Evolutionary conservation across 306 rosid genomes (phyloP).

Genomic region (Quercus agrifolia): DNA sequence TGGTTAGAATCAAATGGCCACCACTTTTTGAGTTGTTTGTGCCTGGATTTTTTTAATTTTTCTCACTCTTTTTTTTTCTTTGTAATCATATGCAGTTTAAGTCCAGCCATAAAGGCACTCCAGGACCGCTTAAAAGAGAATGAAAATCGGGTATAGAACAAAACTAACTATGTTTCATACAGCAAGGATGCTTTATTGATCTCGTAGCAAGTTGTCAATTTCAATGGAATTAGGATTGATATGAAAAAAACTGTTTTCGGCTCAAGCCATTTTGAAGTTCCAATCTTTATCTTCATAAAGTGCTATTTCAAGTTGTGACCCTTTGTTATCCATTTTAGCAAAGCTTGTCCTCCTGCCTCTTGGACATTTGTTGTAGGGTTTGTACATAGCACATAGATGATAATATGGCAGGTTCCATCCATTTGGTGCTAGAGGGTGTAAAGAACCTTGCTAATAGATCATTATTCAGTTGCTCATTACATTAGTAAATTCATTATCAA

Average conservation of each 20-base stretch:
- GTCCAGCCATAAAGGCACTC: constrained; percentile 88
- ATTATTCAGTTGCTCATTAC: neutral
- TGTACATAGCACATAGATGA: neutral
- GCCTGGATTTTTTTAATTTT: neutral
- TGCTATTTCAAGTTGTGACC: neutral
- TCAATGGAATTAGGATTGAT: neutral
- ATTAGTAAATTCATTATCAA: neutral
- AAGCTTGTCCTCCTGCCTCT: neutral
- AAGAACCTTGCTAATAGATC: neutral
- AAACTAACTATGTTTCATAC: constrained; percentile 12
- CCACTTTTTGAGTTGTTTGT: constrained; percentile 12
- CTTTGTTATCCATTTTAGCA: neutral
- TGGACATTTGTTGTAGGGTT: neutral
- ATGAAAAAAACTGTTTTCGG: neutral
- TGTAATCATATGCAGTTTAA: constrained; percentile 61
- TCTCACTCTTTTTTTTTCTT: constrained; percentile 9
- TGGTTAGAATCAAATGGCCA: constrained; percentile 56
- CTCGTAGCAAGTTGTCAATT: neutral
- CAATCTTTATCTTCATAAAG: neutral
- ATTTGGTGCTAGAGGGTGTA: neutral
- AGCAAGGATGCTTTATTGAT: constrained; percentile 9
- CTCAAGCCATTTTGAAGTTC: neutral
- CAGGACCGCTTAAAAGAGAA: constrained; percentile 88
- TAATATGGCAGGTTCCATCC: neutral
- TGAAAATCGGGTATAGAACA: constrained; percentile 72